Percentiles rank a stretch among this genome's conserved stretches.
These are phyloP conservation scores for Pinguiococcus pyrenoidosus DNA, from an alignment of 108 stramenopile genomes.

Conservation along the genomic window DNA sequence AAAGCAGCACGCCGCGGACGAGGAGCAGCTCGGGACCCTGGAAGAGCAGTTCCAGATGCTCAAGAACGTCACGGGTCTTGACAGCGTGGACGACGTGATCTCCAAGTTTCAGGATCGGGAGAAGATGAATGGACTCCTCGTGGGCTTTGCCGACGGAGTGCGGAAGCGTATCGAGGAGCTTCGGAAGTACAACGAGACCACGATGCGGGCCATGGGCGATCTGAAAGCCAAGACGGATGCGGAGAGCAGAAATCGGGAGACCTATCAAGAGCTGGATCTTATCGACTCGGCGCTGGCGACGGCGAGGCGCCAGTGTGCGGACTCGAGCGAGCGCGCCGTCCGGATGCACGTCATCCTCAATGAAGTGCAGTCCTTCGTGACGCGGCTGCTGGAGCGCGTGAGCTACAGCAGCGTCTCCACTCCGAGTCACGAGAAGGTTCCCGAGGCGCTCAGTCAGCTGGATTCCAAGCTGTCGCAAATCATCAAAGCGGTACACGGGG, in stretches of 20 bases:
- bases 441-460: conserved; percentile 25
- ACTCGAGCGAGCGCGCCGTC: conserved; percentile 21
- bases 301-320: conserved; percentile 31
- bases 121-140: conserved; percentile 18
- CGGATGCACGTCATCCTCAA: conserved; percentile 23
- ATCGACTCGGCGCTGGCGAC: conserved; percentile 22
- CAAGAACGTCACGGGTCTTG: conserved; percentile 31
- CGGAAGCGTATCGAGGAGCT: conserved; percentile 21
- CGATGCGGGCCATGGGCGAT: conserved; percentile 12
- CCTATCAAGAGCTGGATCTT: conserved; percentile 31
- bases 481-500: conserved; percentile 26
- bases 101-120: conserved; percentile 22
- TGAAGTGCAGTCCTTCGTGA: conserved; percentile 23
- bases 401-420: background rate
- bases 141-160: conserved; percentile 21
- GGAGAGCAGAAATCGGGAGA: conserved; percentile 24
- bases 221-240: conserved; percentile 3
- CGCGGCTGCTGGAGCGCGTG: background rate
- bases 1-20: conserved; percentile 13
- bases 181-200: conserved; percentile 18
- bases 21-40: conserved; percentile 18
- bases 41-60: conserved; percentile 24
- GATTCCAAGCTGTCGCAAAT: conserved; percentile 30
- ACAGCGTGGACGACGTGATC: conserved; percentile 27
- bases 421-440: conserved; percentile 2